Base-by-base conservation (phyloP, 2,329 filamentous ascomycete genomes). In the Calonectria hawksworthii region DNA sequence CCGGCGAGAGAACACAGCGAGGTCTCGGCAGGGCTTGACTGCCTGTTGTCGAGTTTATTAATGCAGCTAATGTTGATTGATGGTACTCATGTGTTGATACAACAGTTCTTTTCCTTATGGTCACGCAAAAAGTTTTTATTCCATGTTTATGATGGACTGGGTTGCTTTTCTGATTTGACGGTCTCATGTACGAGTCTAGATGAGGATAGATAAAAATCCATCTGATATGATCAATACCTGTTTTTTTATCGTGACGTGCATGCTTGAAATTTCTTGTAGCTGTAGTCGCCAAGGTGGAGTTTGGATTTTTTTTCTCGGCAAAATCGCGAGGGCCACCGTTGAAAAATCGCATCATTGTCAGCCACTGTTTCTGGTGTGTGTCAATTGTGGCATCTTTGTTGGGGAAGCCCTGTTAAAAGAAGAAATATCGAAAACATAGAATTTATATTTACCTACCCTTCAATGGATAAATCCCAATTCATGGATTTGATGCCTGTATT, bases 171-270 rank as follows among this genome's bases (percentile, higher is more conserved):
- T 78, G 75, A 75, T 74, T 68, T 56, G 18, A 54, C 28, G 34
- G 52, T 71, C 41, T 74, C 68, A 4, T 72, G 63, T 77, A 69
- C 68, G 78, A 75, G 75, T 78, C 77, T 80, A 80, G 71, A 73
- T 44, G 75, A 73, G 78, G 77, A 74, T 80, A 80, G 78, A 80
- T 67, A 80, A 78, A 80, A 80, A 63, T 77, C 74, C 70, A 77
- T 63, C 52, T 70, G 68, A 64, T 68, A 65, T 50, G 61, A 65
- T 65, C 30, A 65, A 65, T 34, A 34, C 7, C 7, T 65, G 41
- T 34, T 28, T 38, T 50, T 50, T 36, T 10, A 26, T 2, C 9
- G 36, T 63, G 56, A 30, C 41, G 26, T 41, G 13, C 7, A 11
- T 28, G 13, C 18, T 28, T 28, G 8, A 7, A 47, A 11, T 47